Conservation (phyloP, 2,329 filamentous ascomycete genomes). For the Dactylonectria estremocensis region DNA sequence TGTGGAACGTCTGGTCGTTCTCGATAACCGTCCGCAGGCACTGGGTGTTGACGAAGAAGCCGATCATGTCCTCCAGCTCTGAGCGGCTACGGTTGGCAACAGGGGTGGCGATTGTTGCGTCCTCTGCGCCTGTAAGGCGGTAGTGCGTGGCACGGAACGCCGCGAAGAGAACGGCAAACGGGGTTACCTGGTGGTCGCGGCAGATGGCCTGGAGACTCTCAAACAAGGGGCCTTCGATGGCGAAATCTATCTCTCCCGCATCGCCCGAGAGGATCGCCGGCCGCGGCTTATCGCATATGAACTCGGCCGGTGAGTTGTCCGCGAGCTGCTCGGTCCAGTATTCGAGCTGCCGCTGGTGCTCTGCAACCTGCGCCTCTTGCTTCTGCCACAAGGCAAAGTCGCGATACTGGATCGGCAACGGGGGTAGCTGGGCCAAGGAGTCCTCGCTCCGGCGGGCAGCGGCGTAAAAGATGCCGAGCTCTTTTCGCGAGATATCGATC, state of each 20-base stretch:
- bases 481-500: neutral
- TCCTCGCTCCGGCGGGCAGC: conserved; percentile 29
- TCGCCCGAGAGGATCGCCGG: conserved; percentile 29
- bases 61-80: conserved; percentile 40
- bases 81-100: conserved; percentile 37
- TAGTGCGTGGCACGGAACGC: conserved; percentile 45
- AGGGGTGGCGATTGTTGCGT: conserved; percentile 41
- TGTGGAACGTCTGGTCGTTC: conserved; percentile 28
- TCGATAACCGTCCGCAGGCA: conserved; percentile 36
- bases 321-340: conserved; percentile 22
- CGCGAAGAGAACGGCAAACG: conserved; percentile 35
- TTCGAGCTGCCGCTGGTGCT: conserved; percentile 26
- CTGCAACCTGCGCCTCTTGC: conserved; percentile 49
- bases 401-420: conserved; percentile 23
- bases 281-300: conserved; percentile 15
- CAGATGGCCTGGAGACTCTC: neutral
- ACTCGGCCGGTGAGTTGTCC: conserved; percentile 23
- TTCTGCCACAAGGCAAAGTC: conserved; percentile 30
- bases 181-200: conserved; percentile 24
- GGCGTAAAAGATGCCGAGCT: conserved; percentile 29
- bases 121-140: conserved; percentile 41
- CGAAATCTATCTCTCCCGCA: conserved; percentile 1
- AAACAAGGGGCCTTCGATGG: neutral
- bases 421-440: conserved; percentile 3
- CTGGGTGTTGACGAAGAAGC: conserved; percentile 47